A percentile compares a stretch with the other conserved stretches of the same genome.
phyloP scores from a whole-genome alignment of 768 basidiomycete genomes.

The Mycena crocata region DNA sequence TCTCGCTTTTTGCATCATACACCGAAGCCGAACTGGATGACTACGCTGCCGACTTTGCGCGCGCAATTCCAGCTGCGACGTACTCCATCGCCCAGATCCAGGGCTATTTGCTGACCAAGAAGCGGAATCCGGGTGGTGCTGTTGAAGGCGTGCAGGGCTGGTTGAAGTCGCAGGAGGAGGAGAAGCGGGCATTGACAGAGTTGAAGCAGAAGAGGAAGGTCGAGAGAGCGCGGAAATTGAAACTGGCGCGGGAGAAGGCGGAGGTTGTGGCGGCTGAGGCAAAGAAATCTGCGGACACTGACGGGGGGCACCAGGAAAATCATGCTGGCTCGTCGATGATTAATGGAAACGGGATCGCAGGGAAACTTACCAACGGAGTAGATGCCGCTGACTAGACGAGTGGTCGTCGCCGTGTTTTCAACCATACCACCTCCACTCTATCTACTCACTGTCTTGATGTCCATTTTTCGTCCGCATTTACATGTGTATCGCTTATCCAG shows the following conservation, averaged over 20 bases:
- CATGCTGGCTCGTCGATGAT: too few relatives aligned
- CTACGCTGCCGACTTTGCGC: conserved; percentile 42
- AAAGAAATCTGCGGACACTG: background rate
- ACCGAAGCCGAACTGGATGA: conserved; percentile 3
- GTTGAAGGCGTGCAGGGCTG: conserved; percentile 35
- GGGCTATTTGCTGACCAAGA: conserved; percentile 47
- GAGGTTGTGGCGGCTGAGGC: conserved; percentile 1
- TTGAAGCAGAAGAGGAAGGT: conserved; percentile 21
- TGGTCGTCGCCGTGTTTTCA: too few relatives aligned
- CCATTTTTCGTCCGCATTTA: too few relatives aligned
- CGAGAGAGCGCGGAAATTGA: conserved; percentile 19
- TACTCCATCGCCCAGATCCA: conserved; percentile 53
- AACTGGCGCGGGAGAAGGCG: conserved; percentile 28
- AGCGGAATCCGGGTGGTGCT: conserved; percentile 26
- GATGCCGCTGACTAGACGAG: too few relatives aligned
- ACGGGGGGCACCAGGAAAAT: too few relatives aligned
- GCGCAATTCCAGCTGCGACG: conserved; percentile 39
- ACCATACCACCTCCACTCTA: too few relatives aligned
- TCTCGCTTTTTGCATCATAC: background rate
- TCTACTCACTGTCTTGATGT: too few relatives aligned
- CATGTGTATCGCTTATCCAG: too few relatives aligned
- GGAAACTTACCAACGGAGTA: too few relatives aligned
- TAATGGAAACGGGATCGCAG: too few relatives aligned
- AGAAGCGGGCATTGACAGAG: conserved; percentile 25
- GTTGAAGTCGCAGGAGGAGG: conserved; percentile 40